A percentile compares a stretch with the other conserved stretches of the same genome.
These are phyloP conservation scores for Dispira simplex DNA, from an alignment of 192 early-diverging fungal genomes.

Conservation along the genomic window DNA sequence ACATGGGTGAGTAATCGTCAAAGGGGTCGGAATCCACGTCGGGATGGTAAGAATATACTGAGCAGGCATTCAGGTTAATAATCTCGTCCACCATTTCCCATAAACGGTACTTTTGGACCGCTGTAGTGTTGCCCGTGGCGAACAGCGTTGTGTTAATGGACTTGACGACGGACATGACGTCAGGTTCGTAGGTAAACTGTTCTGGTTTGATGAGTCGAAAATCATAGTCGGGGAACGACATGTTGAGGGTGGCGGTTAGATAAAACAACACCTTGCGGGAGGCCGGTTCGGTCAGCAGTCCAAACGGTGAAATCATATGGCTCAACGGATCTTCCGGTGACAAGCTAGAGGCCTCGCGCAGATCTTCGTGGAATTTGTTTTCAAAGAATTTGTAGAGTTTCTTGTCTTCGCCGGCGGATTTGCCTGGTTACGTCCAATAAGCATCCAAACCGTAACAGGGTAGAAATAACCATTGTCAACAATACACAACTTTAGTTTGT, in stretches of 20 bases:
- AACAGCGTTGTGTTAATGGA: constrained; percentile 75
- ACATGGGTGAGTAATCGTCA: constrained; percentile 75
- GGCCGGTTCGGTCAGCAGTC: constrained; percentile 70
- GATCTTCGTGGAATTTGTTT: constrained; percentile 57
- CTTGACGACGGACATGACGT: constrained; percentile 53
- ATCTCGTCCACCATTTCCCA: constrained; percentile 82
- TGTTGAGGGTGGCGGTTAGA: constrained; percentile 87
- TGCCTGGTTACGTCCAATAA: constrained; percentile 36
- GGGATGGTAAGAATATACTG: constrained; percentile 84
- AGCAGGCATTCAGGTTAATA: constrained; percentile 67
- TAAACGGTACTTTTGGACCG: constrained; percentile 33
- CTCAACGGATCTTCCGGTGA: constrained; percentile 52
- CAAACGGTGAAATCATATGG: constrained; percentile 67
- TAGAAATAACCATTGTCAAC: constrained; percentile 7
- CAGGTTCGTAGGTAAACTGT: constrained; percentile 56
- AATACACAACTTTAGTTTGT: not conserved
- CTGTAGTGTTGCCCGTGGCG: constrained; percentile 45
- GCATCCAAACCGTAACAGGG: not conserved
- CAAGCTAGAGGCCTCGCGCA: constrained; percentile 37
- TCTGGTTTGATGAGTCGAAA: constrained; percentile 78
- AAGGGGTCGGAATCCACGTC: constrained; percentile 81
- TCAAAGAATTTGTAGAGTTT: constrained; percentile 83
- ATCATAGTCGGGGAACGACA: constrained; percentile 93
- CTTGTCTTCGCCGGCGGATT: constrained; percentile 83
- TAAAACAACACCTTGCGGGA: constrained; percentile 86